A percentile compares a stretch with the other conserved stretches of the same genome.
Conservation (phyloP, 129 eudicot genomes). For the Tanacetum coccineum region DNA sequence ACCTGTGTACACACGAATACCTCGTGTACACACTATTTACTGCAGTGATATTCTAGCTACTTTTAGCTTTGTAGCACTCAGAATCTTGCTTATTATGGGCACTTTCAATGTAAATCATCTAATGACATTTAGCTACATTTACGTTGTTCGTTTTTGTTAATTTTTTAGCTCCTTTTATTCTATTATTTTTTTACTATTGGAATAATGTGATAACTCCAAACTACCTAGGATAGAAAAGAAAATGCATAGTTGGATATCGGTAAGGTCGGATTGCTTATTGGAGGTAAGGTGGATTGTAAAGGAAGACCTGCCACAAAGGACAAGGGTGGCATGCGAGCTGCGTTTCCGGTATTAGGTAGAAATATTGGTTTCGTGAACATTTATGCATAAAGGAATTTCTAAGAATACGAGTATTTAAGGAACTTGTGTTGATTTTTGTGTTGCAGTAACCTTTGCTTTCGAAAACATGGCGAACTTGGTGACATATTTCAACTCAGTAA, state of each 20-base stretch:
- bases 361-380: background rate
- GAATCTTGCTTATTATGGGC: constrained; percentile 26
- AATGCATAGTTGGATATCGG: no score
- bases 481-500: constrained; percentile 52
- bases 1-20: no score
- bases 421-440: constrained; percentile 5
- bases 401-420: background rate
- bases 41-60: no score
- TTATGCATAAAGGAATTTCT: background rate
- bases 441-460: constrained; percentile 44
- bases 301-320: constrained; percentile 53
- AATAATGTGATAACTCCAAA: background rate
- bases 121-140: background rate
- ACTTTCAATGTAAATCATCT: constrained; percentile 9
- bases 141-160: background rate
- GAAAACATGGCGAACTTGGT: constrained; percentile 65
- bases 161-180: background rate
- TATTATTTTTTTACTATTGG: background rate
- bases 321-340: constrained; percentile 53
- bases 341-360: constrained; percentile 45
- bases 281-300: constrained; percentile 78
- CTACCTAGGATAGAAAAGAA: constrained; percentile 24
- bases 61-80: constrained; percentile 20
- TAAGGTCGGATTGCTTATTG: no score
- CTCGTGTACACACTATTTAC: no score